Percentiles rank a stretch among this genome's conserved stretches.
These are phyloP conservation scores for Mortierella sp. DNA, from an alignment of 371 early-diverging fungal genomes.

Conservation along the genomic window DNA sequence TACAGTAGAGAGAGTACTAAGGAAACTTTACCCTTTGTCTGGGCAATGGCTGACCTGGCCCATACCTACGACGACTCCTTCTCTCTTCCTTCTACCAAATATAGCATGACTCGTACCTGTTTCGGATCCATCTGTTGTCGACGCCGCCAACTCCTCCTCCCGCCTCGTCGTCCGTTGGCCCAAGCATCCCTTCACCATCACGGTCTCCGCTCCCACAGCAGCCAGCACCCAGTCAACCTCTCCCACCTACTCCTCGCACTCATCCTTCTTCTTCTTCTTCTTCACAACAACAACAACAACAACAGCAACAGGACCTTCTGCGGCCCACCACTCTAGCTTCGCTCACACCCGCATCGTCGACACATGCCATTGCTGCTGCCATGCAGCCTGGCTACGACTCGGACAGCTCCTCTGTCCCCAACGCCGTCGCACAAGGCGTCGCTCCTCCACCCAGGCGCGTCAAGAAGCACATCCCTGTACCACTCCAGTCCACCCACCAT, in stretches of 20 bases:
- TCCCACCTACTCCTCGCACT: background rate
- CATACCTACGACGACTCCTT: too few species aligned
- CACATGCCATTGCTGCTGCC: slow-evolving; percentile 16
- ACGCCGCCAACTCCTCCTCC: slow-evolving; percentile 30
- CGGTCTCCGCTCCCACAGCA: too few species aligned
- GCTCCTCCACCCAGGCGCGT: slow-evolving; percentile 26
- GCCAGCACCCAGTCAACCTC: too few species aligned
- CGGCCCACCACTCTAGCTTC: slow-evolving; percentile 13
- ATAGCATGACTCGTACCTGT: slow-evolving; percentile 46
- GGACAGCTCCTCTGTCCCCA: slow-evolving; percentile 14
- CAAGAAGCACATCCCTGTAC: slow-evolving; percentile 33
- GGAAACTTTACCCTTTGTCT: too few species aligned
- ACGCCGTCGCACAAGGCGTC: slow-evolving; percentile 10
- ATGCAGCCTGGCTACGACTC: slow-evolving; percentile 19
- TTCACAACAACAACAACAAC: slow-evolving; percentile 13
- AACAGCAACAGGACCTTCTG: slow-evolving; percentile 4
- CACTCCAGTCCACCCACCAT: slow-evolving; percentile 23
- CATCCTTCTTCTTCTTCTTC: too few species aligned
- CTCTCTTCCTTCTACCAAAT: background rate
- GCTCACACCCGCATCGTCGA: slow-evolving; percentile 28
- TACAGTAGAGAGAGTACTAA: too few species aligned
- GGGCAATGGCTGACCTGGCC: too few species aligned
- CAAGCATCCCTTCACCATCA: too few species aligned
- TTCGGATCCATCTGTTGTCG: slow-evolving; percentile 41
- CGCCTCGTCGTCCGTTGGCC: background rate